Evolutionary conservation across 306 rosid species (phyloP).

Genomic region (Malus sieversii): DNA sequence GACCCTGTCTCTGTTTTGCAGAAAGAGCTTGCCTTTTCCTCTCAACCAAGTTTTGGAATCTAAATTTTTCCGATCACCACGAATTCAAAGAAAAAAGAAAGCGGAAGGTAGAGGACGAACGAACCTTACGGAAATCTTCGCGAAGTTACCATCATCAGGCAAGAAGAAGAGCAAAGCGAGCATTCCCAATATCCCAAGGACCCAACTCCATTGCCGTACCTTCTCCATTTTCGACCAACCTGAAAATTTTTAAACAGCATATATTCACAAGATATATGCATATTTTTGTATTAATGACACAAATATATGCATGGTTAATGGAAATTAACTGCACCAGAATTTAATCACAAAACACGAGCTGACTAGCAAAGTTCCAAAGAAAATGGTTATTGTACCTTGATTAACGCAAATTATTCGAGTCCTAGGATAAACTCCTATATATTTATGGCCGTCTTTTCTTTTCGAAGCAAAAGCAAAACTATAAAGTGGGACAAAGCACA

Average conservation of each 20-base stretch:
- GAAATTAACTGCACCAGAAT: not conserved
- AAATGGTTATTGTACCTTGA: not conserved
- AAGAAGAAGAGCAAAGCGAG: not conserved
- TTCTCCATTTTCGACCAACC: conserved; percentile 2
- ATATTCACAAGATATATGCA: not conserved
- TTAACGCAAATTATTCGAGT: not conserved
- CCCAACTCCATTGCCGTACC: conserved; percentile 14
- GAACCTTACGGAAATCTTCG: conserved; percentile 26
- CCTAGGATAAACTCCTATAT: not conserved
- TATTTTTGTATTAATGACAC: not conserved
- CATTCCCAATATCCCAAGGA: conserved; percentile 6
- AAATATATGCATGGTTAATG: not conserved
- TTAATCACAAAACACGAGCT: not conserved
- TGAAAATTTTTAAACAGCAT: not conserved
- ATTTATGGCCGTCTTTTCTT: not conserved
- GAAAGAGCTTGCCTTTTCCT: not conserved
- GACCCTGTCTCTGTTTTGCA: not conserved
- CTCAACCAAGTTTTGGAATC: not conserved
- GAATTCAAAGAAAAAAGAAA: not conserved
- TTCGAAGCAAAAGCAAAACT: not conserved
- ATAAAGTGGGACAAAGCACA: not conserved
- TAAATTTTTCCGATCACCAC: not conserved
- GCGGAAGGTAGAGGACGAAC: not conserved
- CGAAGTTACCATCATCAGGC: not conserved
- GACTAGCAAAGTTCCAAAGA: not conserved